Percentiles rank a stretch among this genome's conserved stretches.
Evolutionary conservation across 805 yeast species (phyloP).

Genomic region (Nakazawaea holstii): DNA sequence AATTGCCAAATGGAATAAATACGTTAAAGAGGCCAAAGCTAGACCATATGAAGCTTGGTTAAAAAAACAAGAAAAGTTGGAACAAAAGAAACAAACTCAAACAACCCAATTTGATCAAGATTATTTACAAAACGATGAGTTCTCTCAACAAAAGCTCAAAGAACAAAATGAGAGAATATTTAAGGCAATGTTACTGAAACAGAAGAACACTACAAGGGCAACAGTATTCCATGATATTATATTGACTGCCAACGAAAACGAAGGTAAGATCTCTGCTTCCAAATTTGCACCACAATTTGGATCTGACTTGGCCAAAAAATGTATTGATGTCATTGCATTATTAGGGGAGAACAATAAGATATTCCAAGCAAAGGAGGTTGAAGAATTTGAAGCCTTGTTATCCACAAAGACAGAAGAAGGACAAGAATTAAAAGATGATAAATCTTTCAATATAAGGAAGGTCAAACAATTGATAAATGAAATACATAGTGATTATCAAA

Average conservation of each 20-base stretch:
- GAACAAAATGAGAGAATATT: slow-evolving; percentile 32
- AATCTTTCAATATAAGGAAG: slow-evolving; percentile 23
- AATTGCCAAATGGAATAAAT: slow-evolving; percentile 69
- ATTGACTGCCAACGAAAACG: slow-evolving; percentile 17
- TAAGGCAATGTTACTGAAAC: slow-evolving; percentile 27
- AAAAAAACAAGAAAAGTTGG: slow-evolving; percentile 39
- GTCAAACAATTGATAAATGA: slow-evolving; percentile 27
- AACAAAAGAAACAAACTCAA: slow-evolving; percentile 25
- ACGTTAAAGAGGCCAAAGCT: slow-evolving; percentile 51
- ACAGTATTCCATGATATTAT: slow-evolving; percentile 41
- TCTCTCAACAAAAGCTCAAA: slow-evolving; percentile 14
- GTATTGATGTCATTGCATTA: slow-evolving; percentile 29
- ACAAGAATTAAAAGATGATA: slow-evolving; percentile 24
- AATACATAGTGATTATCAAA: slow-evolving; percentile 25
- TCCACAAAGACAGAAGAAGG: slow-evolving; percentile 43
- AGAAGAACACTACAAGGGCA: slow-evolving; percentile 36
- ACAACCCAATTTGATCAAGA: slow-evolving; percentile 9
- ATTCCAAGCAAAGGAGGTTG: slow-evolving; percentile 14
- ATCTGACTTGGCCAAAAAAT: slow-evolving; percentile 23
- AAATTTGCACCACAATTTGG: slow-evolving; percentile 34
- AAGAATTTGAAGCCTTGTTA: slow-evolving; percentile 32
- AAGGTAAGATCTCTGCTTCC: slow-evolving; percentile 16
- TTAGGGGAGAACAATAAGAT: slow-evolving; percentile 19
- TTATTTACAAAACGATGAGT: slow-evolving; percentile 7
- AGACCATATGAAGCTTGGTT: slow-evolving; percentile 57